phyloP scores from a whole-genome alignment of 768 basidiomycete genomes.

The Cystofilobasidium bisporidii region DNA sequence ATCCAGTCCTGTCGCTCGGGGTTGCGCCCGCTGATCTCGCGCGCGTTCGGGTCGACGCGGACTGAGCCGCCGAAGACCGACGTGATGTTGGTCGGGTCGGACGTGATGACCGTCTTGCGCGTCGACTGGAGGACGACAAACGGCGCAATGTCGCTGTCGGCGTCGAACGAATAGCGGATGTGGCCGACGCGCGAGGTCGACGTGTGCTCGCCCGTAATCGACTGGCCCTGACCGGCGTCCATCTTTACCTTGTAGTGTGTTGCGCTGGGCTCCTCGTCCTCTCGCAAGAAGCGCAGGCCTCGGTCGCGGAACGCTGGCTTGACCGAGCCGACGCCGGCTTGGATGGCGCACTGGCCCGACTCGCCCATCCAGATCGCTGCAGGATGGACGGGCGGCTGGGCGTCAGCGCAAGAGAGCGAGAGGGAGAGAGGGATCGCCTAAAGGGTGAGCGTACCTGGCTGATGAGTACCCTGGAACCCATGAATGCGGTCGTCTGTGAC shows the following conservation, averaged over 20 bases:
- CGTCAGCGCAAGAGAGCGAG: too few species aligned
- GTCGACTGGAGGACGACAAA: slow-evolving; percentile 62
- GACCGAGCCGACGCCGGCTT: slow-evolving; percentile 49
- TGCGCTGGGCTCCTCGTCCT: slow-evolving; percentile 50
- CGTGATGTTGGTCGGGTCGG: slow-evolving; percentile 46
- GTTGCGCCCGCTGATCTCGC: slow-evolving; percentile 56
- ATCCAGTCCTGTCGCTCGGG: slow-evolving; percentile 63
- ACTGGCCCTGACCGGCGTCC: slow-evolving; percentile 46
- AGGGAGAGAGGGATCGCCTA: too few species aligned
- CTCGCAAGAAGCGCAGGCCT: slow-evolving; percentile 49
- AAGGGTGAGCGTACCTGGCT: slow-evolving; percentile 4
- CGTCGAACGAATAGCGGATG: slow-evolving; percentile 56
- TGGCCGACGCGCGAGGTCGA: slow-evolving; percentile 67
- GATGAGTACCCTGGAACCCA: slow-evolving; percentile 52
- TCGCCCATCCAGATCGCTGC: slow-evolving; percentile 78
- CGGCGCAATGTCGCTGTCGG: slow-evolving; percentile 43
- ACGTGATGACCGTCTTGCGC: slow-evolving; percentile 53
- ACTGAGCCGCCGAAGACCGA: slow-evolving; percentile 50
- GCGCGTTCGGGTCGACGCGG: slow-evolving; percentile 42
- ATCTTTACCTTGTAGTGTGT: slow-evolving; percentile 52
- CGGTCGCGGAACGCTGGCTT: slow-evolving; percentile 37
- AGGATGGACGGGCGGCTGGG: not conserved
- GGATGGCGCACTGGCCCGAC: slow-evolving; percentile 42
- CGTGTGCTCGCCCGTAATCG: slow-evolving; percentile 32
- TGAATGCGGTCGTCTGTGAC: slow-evolving; percentile 51